Evolutionary conservation across 2,329 filamentous ascomycete species (phyloP).

Genomic region (Thermochaetoides dissita): DNA sequence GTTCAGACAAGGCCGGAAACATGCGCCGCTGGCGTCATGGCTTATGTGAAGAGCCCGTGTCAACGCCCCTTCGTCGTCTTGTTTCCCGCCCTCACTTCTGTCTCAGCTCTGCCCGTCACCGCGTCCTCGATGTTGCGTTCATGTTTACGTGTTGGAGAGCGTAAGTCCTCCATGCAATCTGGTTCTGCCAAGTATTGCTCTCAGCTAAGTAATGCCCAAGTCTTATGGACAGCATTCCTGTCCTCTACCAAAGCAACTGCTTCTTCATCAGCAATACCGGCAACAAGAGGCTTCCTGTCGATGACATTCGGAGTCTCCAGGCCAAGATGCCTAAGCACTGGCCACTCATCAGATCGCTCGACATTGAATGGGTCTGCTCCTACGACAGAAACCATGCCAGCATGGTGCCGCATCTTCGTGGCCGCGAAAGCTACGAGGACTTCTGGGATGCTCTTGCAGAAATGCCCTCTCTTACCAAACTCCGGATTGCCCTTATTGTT

Average conservation of each 20-base stretch:
- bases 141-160: constrained; percentile 9
- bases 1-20: constrained; percentile 8
- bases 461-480: constrained; percentile 5
- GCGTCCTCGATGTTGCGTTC: constrained; percentile 6
- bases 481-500: constrained; percentile 9
- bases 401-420: constrained; percentile 7
- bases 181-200: too few species aligned
- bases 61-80: background rate
- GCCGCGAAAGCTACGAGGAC: constrained; percentile 8
- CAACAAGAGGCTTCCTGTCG: constrained; percentile 2
- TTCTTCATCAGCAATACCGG: constrained; percentile 8
- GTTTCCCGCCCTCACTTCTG: constrained; percentile 5
- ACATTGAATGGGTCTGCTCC: constrained; percentile 9
- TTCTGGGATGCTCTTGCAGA: constrained; percentile 11
- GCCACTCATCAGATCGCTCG: constrained; percentile 6
- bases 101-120: constrained; percentile 4
- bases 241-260: constrained; percentile 9
- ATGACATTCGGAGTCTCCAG: constrained; percentile 10
- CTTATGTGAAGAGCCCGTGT: constrained; percentile 4
- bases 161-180: constrained; percentile 2
- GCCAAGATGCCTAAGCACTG: constrained; percentile 9
- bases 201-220: background rate
- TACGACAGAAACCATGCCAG: constrained; percentile 6
- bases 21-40: constrained; percentile 8
- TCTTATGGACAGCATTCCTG: constrained; percentile 5